phyloP scores from a whole-genome alignment of 2,329 filamentous ascomycete species.

The Fusarium falciforme region DNA sequence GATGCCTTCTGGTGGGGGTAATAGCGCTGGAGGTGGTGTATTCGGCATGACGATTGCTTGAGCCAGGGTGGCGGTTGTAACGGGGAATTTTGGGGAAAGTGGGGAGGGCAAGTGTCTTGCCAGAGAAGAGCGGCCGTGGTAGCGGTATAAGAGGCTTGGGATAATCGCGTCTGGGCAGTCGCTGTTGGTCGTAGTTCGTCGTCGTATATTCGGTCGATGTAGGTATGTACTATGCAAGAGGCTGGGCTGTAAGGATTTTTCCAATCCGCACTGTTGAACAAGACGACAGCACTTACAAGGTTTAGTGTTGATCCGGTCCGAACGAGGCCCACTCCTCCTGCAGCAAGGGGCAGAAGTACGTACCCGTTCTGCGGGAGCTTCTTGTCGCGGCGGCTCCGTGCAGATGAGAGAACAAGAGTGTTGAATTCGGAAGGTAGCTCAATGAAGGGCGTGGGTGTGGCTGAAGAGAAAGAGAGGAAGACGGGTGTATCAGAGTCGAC shows the following conservation, averaged over 20 bases:
- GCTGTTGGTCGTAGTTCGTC: slow-evolving; percentile 32
- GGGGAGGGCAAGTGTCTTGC: slow-evolving; percentile 32
- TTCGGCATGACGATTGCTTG: slow-evolving; percentile 57
- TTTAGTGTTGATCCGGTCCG: slow-evolving; percentile 56
- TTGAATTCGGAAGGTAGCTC: neutral
- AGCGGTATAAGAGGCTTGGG: slow-evolving; percentile 17
- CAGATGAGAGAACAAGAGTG: slow-evolving; percentile 26
- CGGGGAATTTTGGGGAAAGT: slow-evolving; percentile 43
- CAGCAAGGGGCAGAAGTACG: slow-evolving; percentile 28
- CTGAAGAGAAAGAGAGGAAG: neutral
- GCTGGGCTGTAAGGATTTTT: slow-evolving; percentile 55
- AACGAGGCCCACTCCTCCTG: slow-evolving; percentile 22
- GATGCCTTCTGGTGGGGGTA: slow-evolving; percentile 70
- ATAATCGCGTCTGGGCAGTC: slow-evolving; percentile 36
- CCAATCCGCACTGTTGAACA: slow-evolving; percentile 56
- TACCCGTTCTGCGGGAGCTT: slow-evolving; percentile 28
- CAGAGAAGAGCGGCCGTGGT: slow-evolving; percentile 12
- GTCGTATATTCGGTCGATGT: slow-evolving; percentile 21
- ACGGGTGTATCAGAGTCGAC: neutral
- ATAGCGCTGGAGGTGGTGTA: slow-evolving; percentile 60
- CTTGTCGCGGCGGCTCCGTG: slow-evolving; percentile 25
- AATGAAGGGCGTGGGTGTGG: neutral
- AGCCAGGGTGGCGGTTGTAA: slow-evolving; percentile 48
- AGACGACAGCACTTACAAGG: slow-evolving; percentile 47
- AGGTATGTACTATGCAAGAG: slow-evolving; percentile 43